These are phyloP conservation scores for Beta vulgaris DNA, from an alignment of 148 eudicot genomes.

Conservation along the genomic window DNA sequence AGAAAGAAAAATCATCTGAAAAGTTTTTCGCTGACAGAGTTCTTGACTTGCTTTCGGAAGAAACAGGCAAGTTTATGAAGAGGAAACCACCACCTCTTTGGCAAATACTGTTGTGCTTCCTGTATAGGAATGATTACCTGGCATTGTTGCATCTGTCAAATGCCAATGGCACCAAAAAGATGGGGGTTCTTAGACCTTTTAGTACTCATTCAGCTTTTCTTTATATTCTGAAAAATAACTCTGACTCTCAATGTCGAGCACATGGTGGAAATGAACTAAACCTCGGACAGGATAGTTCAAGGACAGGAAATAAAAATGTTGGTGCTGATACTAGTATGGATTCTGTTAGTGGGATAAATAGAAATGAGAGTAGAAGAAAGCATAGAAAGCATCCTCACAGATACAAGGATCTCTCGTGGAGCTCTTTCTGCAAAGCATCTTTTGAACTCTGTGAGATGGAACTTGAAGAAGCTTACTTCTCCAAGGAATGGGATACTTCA, in stretches of 20 bases:
- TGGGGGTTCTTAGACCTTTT: slow-evolving; percentile 69
- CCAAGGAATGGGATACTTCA: slow-evolving; percentile 38
- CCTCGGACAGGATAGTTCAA: slow-evolving; percentile 16
- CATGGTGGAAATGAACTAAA: slow-evolving; percentile 23
- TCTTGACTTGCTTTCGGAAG: slow-evolving; percentile 53
- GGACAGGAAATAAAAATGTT: slow-evolving; percentile 13
- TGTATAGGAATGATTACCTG: slow-evolving; percentile 51
- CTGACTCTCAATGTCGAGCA: slow-evolving; percentile 12
- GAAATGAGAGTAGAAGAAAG: slow-evolving; percentile 51
- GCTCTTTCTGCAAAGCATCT: slow-evolving; percentile 65
- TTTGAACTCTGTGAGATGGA: slow-evolving; percentile 47
- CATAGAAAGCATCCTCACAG: slow-evolving; percentile 35
- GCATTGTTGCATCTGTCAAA: slow-evolving; percentile 55
- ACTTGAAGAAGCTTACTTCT: slow-evolving; percentile 62
- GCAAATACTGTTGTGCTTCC: slow-evolving; percentile 76
- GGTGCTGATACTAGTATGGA: slow-evolving; percentile 22
- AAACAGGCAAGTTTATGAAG: slow-evolving; percentile 27
- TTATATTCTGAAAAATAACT: slow-evolving; percentile 31
- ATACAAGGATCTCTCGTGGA: slow-evolving; percentile 63
- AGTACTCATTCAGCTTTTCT: slow-evolving; percentile 61
- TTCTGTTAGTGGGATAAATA: slow-evolving; percentile 20
- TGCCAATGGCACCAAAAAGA: slow-evolving; percentile 41
- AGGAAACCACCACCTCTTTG: slow-evolving; percentile 53
- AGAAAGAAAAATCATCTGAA: slow-evolving; percentile 27
- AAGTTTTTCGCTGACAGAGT: slow-evolving; percentile 60